Base-by-base conservation (phyloP, 768 basidiomycete species). In the Suillus clintonianus region DNA sequence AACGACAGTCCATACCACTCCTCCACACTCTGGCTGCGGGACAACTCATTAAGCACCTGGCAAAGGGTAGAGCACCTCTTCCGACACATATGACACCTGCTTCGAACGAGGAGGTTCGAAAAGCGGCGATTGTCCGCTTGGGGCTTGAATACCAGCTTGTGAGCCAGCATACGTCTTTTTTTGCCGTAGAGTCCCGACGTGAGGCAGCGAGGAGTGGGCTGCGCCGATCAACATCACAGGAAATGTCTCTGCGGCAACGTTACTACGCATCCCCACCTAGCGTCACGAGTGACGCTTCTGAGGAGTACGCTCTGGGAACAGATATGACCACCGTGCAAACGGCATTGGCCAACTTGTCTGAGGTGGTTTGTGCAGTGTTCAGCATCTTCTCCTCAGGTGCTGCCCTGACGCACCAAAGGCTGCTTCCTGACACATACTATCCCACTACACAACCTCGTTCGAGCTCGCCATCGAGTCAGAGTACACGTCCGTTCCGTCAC, bases 21-120 rank as follows among this genome's bases (percentile, higher is more conserved):
- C 70, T 89, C n/a, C 88, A 89, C 67, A 80, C 82, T 0, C 73
- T 89, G 43, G 82, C 85, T 4, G 87, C 86, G 1, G 81, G 82
- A 61, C 74, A 75, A 13, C 75, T 89, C 34, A 83, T 89, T 19
- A 80, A 80, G 66, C 85, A 85, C 17, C 70, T 86, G 53, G 79
- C 82, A 55, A 80, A 79, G 22, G 62, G 65, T 4, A 68, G 62
- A 24, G 10, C 32, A 30, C 75, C 74, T n/a, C 72, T 80, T 24
- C 79, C 78, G 2, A 63, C 54, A 11, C 64, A 76, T 8, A 61
- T 72, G 13, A 65, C 66, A 6, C 65, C 59, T 22, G 64, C 53
- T 55, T 69, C 76, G 1, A 69, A 72, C 2, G 78, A 77, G 0
- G 76, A 79, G 24, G 69, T 79, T 39, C 77, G 75, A 32, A 81